Evolutionary conservation across 768 basidiomycete species (phyloP).

Genomic region (Pleurotus ostreatus): DNA sequence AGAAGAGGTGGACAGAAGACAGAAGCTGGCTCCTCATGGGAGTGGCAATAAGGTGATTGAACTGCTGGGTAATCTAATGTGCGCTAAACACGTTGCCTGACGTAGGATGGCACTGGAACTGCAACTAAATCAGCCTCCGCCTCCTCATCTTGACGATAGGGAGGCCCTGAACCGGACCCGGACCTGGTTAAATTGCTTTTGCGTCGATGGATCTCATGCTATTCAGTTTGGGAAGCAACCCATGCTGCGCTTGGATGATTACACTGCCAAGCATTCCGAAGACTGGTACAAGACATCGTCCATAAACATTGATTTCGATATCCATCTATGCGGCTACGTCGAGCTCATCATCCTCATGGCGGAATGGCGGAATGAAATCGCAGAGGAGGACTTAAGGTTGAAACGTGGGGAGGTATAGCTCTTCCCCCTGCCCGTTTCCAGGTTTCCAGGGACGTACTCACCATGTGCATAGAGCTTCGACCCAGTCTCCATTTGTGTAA

Average conservation of each 20-base stretch:
- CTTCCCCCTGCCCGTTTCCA: background rate
- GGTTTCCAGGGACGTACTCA: constrained; percentile 4
- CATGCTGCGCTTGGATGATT: constrained; percentile 62
- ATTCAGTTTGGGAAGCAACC: constrained; percentile 73
- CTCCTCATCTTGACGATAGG: constrained; percentile 46
- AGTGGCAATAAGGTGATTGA: constrained; percentile 55
- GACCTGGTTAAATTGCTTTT: constrained; percentile 74
- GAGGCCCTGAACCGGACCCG: constrained; percentile 69
- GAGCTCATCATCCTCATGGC: constrained; percentile 47
- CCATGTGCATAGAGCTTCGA: constrained; percentile 26
- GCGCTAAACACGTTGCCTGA: too few species aligned
- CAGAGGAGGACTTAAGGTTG: constrained; percentile 12
- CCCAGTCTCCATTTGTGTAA: constrained; percentile 27
- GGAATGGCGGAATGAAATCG: constrained; percentile 32
- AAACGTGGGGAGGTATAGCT: constrained; percentile 5
- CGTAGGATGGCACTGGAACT: constrained; percentile 69
- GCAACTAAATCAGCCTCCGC: constrained; percentile 55
- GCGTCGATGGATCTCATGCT: constrained; percentile 71
- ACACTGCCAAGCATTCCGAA: constrained; percentile 45
- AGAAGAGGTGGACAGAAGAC: constrained; percentile 66
- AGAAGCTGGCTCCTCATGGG: constrained; percentile 71
- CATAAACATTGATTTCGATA: constrained; percentile 35
- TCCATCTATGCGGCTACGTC: constrained; percentile 50
- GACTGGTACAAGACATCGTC: constrained; percentile 44
- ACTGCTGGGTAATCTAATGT: too few species aligned